Conservation (phyloP, 768 basidiomycete genomes). For the Hypholoma sublateritium region DNA sequence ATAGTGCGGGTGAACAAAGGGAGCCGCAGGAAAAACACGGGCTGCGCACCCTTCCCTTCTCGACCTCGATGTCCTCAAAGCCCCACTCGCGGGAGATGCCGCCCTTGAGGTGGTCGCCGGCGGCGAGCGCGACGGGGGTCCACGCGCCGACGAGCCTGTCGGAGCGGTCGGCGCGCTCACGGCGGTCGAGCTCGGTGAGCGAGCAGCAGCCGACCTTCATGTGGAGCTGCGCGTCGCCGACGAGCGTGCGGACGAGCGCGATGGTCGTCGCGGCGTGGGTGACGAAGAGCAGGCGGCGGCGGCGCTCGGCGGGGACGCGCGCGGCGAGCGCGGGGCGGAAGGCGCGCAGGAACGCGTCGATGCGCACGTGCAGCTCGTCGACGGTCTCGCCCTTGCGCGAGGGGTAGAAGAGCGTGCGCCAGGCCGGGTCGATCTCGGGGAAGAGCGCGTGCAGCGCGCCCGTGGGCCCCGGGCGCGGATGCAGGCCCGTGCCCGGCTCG, state of each 20-base stretch:
- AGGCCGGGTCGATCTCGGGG: constrained; percentile 60
- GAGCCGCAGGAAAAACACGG: background rate
- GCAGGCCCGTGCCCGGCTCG: constrained; percentile 62
- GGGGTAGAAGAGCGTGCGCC: constrained; percentile 67
- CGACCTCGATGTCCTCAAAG: constrained; percentile 67
- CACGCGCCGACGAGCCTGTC: constrained; percentile 40
- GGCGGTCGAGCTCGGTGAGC: constrained; percentile 53
- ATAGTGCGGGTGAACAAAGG: background rate
- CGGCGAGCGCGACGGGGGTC: constrained; percentile 47
- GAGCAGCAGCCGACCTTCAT: constrained; percentile 78
- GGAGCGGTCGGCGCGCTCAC: constrained; percentile 17
- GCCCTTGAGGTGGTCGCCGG: constrained; percentile 57
- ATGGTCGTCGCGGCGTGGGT: constrained; percentile 79
- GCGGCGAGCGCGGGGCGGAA: constrained; percentile 54
- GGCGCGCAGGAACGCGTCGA: constrained; percentile 45
- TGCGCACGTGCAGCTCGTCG: constrained; percentile 59
- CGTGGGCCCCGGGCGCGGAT: constrained; percentile 70
- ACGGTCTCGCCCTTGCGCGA: constrained; percentile 74
- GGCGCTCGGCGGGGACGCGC: constrained; percentile 36
- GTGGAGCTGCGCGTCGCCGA: constrained; percentile 49
- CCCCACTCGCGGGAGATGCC: constrained; percentile 76
- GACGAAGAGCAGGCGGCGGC: constrained; percentile 58
- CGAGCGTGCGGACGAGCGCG: constrained; percentile 58
- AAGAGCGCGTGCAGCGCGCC: constrained; percentile 52
- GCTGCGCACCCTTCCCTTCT: constrained; percentile 55